Conservation (phyloP, 768 basidiomycete species). For the Tylopilus subfusipes region DNA sequence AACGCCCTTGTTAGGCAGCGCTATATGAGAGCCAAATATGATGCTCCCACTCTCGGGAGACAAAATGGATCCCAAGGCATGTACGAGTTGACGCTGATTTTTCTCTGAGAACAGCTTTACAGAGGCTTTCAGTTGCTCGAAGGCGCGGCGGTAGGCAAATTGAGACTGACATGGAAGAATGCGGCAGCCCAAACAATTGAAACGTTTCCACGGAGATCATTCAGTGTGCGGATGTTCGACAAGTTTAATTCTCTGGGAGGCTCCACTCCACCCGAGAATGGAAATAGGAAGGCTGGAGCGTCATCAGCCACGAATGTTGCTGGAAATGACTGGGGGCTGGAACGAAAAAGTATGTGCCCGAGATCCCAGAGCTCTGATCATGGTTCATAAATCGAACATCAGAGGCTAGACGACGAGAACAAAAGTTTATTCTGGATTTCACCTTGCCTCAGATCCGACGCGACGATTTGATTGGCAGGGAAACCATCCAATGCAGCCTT, state of each 20-base stretch:
- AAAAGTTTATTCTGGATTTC: neutral
- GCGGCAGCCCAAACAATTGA: conserved; percentile 48
- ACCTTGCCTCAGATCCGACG: conserved; percentile 40
- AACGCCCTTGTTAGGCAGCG: conserved; percentile 10
- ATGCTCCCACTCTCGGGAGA: conserved; percentile 28
- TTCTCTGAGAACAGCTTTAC: conserved; percentile 26
- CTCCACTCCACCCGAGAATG: conserved; percentile 21
- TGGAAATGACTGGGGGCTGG: conserved; percentile 49
- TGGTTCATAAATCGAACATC: neutral
- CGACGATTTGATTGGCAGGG: conserved; percentile 35
- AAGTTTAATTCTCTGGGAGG: conserved; percentile 24
- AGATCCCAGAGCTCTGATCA: conserved; percentile 54
- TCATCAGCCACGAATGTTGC: conserved; percentile 56
- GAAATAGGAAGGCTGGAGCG: conserved; percentile 38
- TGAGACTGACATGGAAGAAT: conserved; percentile 39
- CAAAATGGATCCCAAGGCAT: conserved; percentile 26
- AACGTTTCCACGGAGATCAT: conserved; percentile 42
- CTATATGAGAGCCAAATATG: conserved; percentile 30
- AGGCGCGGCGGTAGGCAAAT: conserved; percentile 17
- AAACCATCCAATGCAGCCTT: conserved; percentile 42
- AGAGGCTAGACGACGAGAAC: neutral
- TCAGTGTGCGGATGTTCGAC: conserved; percentile 38
- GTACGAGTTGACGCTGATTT: conserved; percentile 24
- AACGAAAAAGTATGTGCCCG: conserved; percentile 58
- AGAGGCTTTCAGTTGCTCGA: conserved; percentile 22